phyloP scores from a whole-genome alignment of 2,329 filamentous ascomycete genomes.

The Aspergillus sp. region DNA sequence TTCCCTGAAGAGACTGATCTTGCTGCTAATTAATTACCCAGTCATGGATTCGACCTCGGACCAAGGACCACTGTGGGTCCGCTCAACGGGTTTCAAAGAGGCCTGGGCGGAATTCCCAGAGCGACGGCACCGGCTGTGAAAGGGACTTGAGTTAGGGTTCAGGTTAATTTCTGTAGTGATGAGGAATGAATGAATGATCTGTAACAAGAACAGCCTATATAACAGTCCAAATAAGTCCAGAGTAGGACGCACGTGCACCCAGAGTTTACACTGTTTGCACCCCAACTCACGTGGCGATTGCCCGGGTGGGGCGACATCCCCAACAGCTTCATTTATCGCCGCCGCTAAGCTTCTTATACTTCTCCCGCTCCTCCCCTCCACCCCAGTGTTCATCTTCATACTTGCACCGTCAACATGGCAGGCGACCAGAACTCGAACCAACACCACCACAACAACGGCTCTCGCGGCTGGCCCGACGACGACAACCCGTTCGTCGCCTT shows the following conservation, averaged over 20 bases:
- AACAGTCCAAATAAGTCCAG: not conserved
- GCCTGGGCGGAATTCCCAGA: conserved; percentile 36
- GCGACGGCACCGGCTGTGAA: conserved; percentile 20
- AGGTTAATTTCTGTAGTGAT: no score
- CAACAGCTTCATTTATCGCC: conserved; percentile 32
- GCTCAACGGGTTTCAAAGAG: conserved; percentile 42
- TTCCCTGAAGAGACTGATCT: not conserved
- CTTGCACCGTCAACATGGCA: conserved; percentile 21
- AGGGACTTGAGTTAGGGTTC: not conserved
- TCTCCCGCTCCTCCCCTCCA: not conserved
- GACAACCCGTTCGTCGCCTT: conserved; percentile 61
- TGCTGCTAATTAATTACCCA: conserved; percentile 3
- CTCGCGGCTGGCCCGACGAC: conserved; percentile 29
- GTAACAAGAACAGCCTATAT: not conserved
- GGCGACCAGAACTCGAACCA: conserved; percentile 21
- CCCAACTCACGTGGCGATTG: conserved; percentile 22
- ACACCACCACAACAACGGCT: conserved; percentile 14
- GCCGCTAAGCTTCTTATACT: conserved; percentile 7
- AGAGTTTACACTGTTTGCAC: conserved; percentile 1
- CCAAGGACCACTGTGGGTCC: conserved; percentile 34
- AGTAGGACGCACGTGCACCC: not conserved
- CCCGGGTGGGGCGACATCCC: conserved; percentile 30
- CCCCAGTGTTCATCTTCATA: not conserved
- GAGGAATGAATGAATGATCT: not conserved
- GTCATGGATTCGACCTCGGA: conserved; percentile 38